Conservation (phyloP, 768 basidiomycete genomes). For the Boletus edulis region DNA sequence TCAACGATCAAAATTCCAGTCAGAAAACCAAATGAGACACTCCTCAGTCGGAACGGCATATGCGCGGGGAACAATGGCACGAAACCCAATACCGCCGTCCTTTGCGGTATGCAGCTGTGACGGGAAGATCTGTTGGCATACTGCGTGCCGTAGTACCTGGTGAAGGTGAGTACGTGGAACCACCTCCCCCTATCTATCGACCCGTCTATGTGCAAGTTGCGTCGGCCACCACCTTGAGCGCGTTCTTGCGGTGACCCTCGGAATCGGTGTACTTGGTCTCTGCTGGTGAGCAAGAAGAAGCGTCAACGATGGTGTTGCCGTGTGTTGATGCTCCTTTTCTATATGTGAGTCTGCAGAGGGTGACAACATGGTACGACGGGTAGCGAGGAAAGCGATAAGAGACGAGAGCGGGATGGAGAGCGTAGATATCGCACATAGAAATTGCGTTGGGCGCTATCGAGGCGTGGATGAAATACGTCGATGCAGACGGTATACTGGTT, state of each 20-base stretch:
- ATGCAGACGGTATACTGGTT: conserved; percentile 39
- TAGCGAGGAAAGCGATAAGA: no score
- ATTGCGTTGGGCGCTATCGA: conserved; percentile 35
- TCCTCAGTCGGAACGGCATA: conserved; percentile 75
- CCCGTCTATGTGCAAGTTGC: conserved; percentile 19
- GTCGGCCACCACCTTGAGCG: conserved; percentile 20
- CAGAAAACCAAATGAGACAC: conserved; percentile 20
- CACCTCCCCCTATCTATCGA: conserved; percentile 19
- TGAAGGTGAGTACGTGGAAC: neutral
- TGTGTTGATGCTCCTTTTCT: conserved; percentile 29
- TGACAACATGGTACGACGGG: no score
- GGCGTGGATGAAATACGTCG: conserved; percentile 30
- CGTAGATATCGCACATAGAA: conserved; percentile 46
- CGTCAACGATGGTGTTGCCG: conserved; percentile 5
- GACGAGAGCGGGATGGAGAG: neutral
- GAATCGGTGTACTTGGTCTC: conserved; percentile 35
- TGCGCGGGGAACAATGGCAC: conserved; percentile 64
- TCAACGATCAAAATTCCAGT: conserved; percentile 9
- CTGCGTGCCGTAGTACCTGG: conserved; percentile 43
- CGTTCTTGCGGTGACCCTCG: neutral
- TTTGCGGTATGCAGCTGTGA: conserved; percentile 62
- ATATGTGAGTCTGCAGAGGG: conserved; percentile 37
- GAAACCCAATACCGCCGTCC: conserved; percentile 67
- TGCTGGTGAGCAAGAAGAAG: conserved; percentile 37
- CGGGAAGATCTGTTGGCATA: conserved; percentile 54